phyloP scores from a whole-genome alignment of 2,329 filamentous ascomycete species.

The Aspergillus sp. region DNA sequence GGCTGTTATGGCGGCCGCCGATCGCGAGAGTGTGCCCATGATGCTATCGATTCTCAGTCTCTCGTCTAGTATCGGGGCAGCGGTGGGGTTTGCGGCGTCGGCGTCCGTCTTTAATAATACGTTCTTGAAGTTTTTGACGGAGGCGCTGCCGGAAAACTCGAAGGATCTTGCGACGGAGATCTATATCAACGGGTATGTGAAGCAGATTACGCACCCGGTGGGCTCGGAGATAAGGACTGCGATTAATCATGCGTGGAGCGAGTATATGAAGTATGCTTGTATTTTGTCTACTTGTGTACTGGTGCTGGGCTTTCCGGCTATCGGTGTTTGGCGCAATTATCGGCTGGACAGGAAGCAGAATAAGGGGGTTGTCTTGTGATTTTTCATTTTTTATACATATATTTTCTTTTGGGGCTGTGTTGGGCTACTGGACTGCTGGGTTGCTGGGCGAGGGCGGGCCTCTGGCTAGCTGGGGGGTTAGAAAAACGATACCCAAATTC shows the following conservation, averaged over 20 bases:
- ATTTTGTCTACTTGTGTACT: constrained; percentile 33
- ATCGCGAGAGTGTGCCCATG: constrained; percentile 55
- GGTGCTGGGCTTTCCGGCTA: constrained; percentile 29
- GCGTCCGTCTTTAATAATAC: constrained; percentile 58
- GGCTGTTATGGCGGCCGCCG: constrained; percentile 57
- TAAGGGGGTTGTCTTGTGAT: constrained; percentile 23
- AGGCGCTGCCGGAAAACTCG: constrained; percentile 17
- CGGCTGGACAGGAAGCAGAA: constrained; percentile 36
- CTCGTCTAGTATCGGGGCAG: constrained; percentile 35
- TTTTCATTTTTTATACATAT: too few relatives aligned
- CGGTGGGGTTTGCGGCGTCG: constrained; percentile 33
- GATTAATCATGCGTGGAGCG: constrained; percentile 35
- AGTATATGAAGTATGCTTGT: constrained; percentile 31
- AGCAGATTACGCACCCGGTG: constrained; percentile 26
- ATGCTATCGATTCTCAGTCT: constrained; percentile 39
- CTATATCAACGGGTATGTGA: constrained; percentile 26
- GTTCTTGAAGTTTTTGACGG: constrained; percentile 49
- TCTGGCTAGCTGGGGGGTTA: too few relatives aligned
- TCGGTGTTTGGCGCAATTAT: constrained; percentile 38
- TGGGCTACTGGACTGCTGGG: too few relatives aligned
- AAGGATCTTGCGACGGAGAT: constrained; percentile 13
- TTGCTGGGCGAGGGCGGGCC: too few relatives aligned
- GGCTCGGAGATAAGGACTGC: constrained; percentile 25
- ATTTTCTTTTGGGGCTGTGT: too few relatives aligned
- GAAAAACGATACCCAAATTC: too few relatives aligned